Base-by-base conservation (phyloP, 352 stramenopile genomes). In the Pythium grandisporangium region DNA sequence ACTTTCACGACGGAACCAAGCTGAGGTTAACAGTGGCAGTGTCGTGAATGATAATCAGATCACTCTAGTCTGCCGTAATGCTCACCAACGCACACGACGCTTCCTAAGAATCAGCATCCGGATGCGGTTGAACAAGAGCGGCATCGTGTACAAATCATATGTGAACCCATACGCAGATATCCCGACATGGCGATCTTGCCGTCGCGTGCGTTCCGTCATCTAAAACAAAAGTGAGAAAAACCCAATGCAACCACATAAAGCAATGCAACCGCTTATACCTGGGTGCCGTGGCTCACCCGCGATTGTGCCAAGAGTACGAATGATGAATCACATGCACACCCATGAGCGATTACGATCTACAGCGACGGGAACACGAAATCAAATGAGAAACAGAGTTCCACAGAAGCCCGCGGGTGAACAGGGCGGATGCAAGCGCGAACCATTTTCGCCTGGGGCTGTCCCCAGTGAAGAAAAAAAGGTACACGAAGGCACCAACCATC, bases 41-140 rank as follows among this genome's bases (percentile, higher is more conserved):
- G 29, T 50, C 55, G 20, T 63, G 55, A 16, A 56, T 45, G 11
- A 63, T 40, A 14, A 59, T 25, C 10, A 59, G 34, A 22, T 47
- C 42, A 21, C 50, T 38, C 3, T 22, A 6, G 16, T 19, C 17
- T n/a, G 4, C 40, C 37, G 14, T 43, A 39, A 0, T 58, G 14
- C 4, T 12, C 55, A 41, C 50, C 55, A 63, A 0, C 58, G 19
- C 14, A 43, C 37, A 6, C 55, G 55, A 13, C 38, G 24, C n/a
- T 52, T 43, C 55, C 55, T 59, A 17, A 59, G 30, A 41, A 55
- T 6, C 30, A 63, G 34, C 42, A 47, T 63, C 45, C 49, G 55
- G 14, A 57, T 37, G 30, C 55, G 42, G 4, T 45, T 56, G 13
- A 59, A 48, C 3, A 63, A 48, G 24, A 55, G 48, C 5, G 55